Evolutionary conservation across 192 early-diverging fungal species (phyloP), one percentile per base, ranked within the genome.

Genomic region (Backusella macrospora): DNA sequence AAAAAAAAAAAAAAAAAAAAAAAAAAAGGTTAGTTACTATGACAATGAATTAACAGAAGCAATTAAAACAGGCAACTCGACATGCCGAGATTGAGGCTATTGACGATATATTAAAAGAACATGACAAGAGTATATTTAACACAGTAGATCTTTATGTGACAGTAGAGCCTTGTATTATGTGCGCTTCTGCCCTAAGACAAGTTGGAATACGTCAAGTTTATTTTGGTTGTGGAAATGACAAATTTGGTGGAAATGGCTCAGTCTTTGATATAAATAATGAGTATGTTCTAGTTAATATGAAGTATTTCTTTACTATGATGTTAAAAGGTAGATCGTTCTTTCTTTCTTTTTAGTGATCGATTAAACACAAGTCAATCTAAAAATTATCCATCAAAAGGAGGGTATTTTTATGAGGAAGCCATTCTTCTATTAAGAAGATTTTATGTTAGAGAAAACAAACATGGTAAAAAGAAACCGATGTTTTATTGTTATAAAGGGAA

Each of bases 101-200:
- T 23, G 94, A 98, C 77, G 78, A 86, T 44, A 92, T 99, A 78
- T 84, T 73, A 70, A 64, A 63, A 6, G 43, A 65, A 15, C 69
- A 80, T 37, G 23, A 81, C 65, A 67, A 73, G 43, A 81, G 72
- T 42, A 70, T 73, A 23, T 67, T 82, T 7, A 74, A 81, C 21
- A 71, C 87, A 0, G 88, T 86, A 26, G 90, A 89, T 46, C 82
- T 99, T 26, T 99, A 98, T 80, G 98, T 99, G 15, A 97, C 98
- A 0, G 95, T 99, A 0, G 98, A 98, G 79, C 97, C 98, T 0
- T 99, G 98, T 78, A 85, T 99, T 5, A 99, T 98, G 98, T 99
- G 97, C 68, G 96, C 95, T 0, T 90, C 94, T 47, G 98, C 97
- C 6, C 77, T 98, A 66, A 78, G 96, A 13, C 92, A 94, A 71